Base-by-base conservation (phyloP, 1,284 basidiomycete genomes). In the Cutaneotrichosporon daszewskae region DNA sequence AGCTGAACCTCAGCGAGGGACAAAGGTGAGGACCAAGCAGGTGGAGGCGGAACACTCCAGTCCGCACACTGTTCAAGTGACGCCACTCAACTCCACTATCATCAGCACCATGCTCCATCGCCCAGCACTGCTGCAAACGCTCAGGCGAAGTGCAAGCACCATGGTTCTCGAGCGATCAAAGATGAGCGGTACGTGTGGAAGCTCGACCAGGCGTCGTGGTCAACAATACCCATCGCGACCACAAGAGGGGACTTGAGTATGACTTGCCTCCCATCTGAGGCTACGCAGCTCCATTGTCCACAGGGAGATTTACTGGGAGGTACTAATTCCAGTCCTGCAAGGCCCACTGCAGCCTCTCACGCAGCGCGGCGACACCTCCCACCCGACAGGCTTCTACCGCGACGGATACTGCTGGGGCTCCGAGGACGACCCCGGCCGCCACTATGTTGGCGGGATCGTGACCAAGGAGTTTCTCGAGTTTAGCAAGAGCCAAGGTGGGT, bases 321-420 rank as follows among this genome's bases (percentile, higher is more conserved):
- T n/a, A n/a, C 41, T 32, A 29, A 43, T 20, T 12, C 6, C 41
- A 63, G 66, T 69, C 11, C 55, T 69, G 0, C 55, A 64, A 33
- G 54, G 51, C 22, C 65, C 64, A 1, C 52, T 69, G 0, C 58
- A 65, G 34, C 60, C 62, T 4, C 56, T 59, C 34, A 64, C 65
- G 3, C 53, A 40, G 10, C 47, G 50, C 10, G 56, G 57, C 8
- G 60, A 67, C 37, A n/a, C n/a, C n/a, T n/a, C n/a, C n/a, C n/a
- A n/a, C n/a, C n/a, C n/a, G n/a, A 66, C 68, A 0, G 68, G 68
- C 4, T 70, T 55, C 55, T 51, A 51, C 35, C 50, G 66, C 13
- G 67, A 69, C 46, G 66, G 66, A 3, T 66, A 61, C 41, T 68
- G 66, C 48, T 66, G 62, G 60, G 64, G 64, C 18, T 45, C 34